Base-by-base conservation (phyloP, 2,329 filamentous ascomycete genomes). In the Sporothrix luriei region DNA sequence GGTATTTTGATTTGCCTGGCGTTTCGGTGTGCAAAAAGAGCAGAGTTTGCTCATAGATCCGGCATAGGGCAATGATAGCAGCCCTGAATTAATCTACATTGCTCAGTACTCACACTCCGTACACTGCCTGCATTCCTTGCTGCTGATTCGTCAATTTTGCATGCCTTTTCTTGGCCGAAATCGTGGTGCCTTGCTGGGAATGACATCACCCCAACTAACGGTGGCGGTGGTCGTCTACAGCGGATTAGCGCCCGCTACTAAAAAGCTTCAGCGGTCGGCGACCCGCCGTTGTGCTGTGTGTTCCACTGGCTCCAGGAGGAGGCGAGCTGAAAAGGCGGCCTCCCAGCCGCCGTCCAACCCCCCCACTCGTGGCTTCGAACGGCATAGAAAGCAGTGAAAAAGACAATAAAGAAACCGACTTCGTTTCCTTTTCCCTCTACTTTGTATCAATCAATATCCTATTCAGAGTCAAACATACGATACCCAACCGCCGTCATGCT, bases 401-500 rank as follows among this genome's bases (percentile, higher is more conserved):
- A n/a, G 13, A 43, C n/a, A 26, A 46, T 46, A 62, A 62, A 46
- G 1, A 14, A 0, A 0, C 7, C 13, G 9, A 5, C 5, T 26
- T 9, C 5, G 26, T 6, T 43, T 46, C 10, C 33, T n/a, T 3
- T 10, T 24, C 19, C 9, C 24, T 24, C 14, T 61, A 1, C 29
- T 61, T 21, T 4, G 24, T 38, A 2, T 24, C 7, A 1, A 10
- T 24, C 19, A 48, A 62, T 6, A n/a, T 16, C 40, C 59, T 6
- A 11, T 43, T 13, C 7, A 43, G 10, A 43, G 16, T 16, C 4
- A 13, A 61, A 1, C 57, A 13, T 26, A 38, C 26, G 9, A 52
- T 9, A 51, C 62, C 19, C 24, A 69, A 43, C 68, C 72, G 61
- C 62, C 75, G 80, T 73, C 64, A 90, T 90, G 88, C 76, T 90